Evolutionary conservation across 2,329 filamentous ascomycete species (phyloP), one percentile per base, ranked within the genome.

Genomic region (Fusarium burgessii): DNA sequence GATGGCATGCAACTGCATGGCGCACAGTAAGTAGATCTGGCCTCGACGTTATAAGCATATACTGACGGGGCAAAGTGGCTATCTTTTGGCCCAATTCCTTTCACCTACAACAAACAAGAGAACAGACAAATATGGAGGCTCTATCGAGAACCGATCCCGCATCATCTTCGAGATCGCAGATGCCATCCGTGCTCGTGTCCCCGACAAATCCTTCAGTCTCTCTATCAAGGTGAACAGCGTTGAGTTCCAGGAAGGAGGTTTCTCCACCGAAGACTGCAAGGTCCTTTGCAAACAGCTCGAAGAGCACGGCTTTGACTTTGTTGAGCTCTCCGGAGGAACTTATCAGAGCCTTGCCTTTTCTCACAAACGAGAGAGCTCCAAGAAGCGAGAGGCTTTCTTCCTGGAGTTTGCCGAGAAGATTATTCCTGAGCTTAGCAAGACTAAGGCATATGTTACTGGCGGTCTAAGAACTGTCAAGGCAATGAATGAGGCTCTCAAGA

Each of bases 301-400:
- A 68, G 75, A 81, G 38, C 83, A 85, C 61, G 20, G 54, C 13
- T 86, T 90, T 45, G 84, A 89, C 74, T 88, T 89, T 68, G 85
- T 91, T 5, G 89, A 91, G 79, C 80, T 91, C 0, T 86, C 82
- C 0, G 89, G 89, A 15, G 89, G 89, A 11, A 91, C 88, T 0
- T 90, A 89, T 72, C 85, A 91, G 77, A 77, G 80, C 20, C 74
- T 87, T 1, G 86, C 83, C 0, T 88, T 89, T 67, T 72, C 71
- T 4, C 85, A 88, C 74, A 82, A 84, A 78, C 80, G 83, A 51
- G 88, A 90, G 45, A 85, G 82, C 18, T 89, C 87, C 8, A 83
- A 81, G 77, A 85, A 86, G 78, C 81, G 87, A 7, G 88, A 89
- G 73, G 84, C 86, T 3, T 90, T 89, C 82, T 90, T 90, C 82